phyloP scores from a whole-genome alignment of 129 eudicot species.

The Lactuca saligna region DNA sequence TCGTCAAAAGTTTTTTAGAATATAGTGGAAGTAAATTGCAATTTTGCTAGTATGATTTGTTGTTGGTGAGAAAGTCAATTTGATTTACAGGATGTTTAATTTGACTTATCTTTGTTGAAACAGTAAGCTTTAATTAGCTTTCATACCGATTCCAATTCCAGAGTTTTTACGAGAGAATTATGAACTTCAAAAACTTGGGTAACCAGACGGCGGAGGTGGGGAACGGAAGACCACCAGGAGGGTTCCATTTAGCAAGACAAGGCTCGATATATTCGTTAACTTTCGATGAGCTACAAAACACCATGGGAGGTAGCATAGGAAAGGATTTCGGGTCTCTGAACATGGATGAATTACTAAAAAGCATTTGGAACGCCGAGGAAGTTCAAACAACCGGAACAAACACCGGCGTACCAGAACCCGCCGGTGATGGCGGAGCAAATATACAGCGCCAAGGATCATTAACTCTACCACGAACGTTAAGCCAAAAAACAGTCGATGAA shows the following conservation, averaged over 20 bases:
- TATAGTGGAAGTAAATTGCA: not conserved
- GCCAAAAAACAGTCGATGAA: slow-evolving; percentile 86
- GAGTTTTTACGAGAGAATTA: slow-evolving; percentile 16
- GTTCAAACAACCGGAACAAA: slow-evolving; percentile 41
- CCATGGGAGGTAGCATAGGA: slow-evolving; percentile 57
- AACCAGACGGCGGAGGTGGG: slow-evolving; percentile 48
- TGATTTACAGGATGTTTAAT: not conserved
- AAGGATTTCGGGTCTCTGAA: slow-evolving; percentile 98
- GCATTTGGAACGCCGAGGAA: slow-evolving; percentile 95
- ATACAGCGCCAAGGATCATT: slow-evolving; percentile 90
- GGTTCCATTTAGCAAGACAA: slow-evolving; percentile 60
- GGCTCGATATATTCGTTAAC: slow-evolving; percentile 77
- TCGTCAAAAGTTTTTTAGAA: not conserved
- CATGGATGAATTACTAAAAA: slow-evolving; percentile 94
- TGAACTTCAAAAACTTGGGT: slow-evolving; percentile 64
- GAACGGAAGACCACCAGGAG: slow-evolving; percentile 52
- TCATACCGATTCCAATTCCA: not conserved
- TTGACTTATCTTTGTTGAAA: slow-evolving; percentile 9
- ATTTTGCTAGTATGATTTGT: not conserved
- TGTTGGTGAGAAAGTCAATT: not conserved
- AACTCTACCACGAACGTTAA: slow-evolving; percentile 78
- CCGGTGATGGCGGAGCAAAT: slow-evolving; percentile 39
- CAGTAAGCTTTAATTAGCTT: slow-evolving; percentile 13
- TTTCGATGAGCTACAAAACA: slow-evolving; percentile 84
- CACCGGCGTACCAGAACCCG: slow-evolving; percentile 30